phyloP scores from a whole-genome alignment of 768 basidiomycete genomes.

The Auriscalpium microsporum region DNA sequence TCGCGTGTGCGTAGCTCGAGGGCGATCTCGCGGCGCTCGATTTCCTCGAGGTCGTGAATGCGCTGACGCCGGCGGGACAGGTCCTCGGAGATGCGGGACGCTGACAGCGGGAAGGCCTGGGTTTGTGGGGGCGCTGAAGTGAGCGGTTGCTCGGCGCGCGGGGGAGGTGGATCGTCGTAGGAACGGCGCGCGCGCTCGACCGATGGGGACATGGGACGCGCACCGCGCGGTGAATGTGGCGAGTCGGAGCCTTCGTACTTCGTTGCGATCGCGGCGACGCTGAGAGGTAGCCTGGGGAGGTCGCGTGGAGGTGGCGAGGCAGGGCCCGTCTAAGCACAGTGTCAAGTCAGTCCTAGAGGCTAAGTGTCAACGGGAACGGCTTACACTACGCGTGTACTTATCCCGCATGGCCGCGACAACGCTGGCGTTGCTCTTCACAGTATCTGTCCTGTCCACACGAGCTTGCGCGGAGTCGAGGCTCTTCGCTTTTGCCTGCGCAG shows the following conservation, averaged over 20 bases:
- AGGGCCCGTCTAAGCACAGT: slow-evolving; percentile 34
- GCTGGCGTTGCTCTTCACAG: slow-evolving; percentile 44
- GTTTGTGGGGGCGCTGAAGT: neutral
- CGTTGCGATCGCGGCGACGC: slow-evolving; percentile 54
- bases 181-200: slow-evolving; percentile 1
- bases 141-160: neutral
- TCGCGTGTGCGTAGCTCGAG: slow-evolving; percentile 45
- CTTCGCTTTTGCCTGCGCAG: slow-evolving; percentile 17
- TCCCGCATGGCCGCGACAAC: slow-evolving; percentile 64
- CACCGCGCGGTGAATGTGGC: neutral
- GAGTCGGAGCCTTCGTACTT: slow-evolving; percentile 32
- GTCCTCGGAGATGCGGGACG: slow-evolving; percentile 18
- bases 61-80: slow-evolving; percentile 32
- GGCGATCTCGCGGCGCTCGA: slow-evolving; percentile 50
- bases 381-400: slow-evolving; percentile 49
- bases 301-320: slow-evolving; percentile 52
- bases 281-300: slow-evolving; percentile 52
- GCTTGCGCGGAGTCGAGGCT: slow-evolving; percentile 4
- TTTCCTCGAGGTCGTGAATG: slow-evolving; percentile 41
- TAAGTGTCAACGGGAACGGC: slow-evolving; percentile 18
- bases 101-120: neutral
- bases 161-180: neutral
- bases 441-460: slow-evolving; percentile 41
- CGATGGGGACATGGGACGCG: slow-evolving; percentile 1
- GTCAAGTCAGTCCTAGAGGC: neutral